Evolutionary conservation across 2,329 filamentous ascomycete genomes (phyloP).

Genomic region (Mariannaea sp.): DNA sequence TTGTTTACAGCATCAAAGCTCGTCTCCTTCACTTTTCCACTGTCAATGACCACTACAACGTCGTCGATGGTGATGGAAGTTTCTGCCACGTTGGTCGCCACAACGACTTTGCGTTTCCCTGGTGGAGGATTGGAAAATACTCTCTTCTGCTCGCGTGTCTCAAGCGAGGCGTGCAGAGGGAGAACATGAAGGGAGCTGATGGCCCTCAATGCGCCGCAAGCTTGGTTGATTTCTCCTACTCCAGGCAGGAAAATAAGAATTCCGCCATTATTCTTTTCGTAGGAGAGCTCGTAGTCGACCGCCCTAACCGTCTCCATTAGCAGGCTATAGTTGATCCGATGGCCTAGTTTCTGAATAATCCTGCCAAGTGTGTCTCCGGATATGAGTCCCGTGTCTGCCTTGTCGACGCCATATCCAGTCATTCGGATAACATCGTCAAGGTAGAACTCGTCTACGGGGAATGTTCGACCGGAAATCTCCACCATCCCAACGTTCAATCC

Average conservation of each 20-base stretch:
- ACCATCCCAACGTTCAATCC: conserved; percentile 74
- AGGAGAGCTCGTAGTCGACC: conserved; percentile 76
- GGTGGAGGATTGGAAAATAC: conserved; percentile 79
- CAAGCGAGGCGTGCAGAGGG: conserved; percentile 88
- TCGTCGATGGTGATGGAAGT: conserved; percentile 99
- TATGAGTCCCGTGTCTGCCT: conserved; percentile 51
- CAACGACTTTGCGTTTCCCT: conserved; percentile 89
- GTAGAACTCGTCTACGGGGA: conserved; percentile 87
- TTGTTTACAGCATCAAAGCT: conserved; percentile 91
- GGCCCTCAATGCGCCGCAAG: conserved; percentile 69
- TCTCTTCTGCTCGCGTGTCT: conserved; percentile 83
- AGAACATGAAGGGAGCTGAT: conserved; percentile 72
- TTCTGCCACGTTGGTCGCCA: conserved; percentile 95
- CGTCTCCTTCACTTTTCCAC: conserved; percentile 93
- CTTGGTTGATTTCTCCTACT: conserved; percentile 86
- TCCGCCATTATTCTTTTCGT: conserved; percentile 70
- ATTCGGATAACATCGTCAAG: conserved; percentile 84
- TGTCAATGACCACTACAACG: conserved; percentile 94
- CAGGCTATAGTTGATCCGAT: conserved; percentile 89
- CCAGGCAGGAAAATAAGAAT: conserved; percentile 97
- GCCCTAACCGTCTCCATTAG: conserved; percentile 78
- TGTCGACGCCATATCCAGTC: conserved; percentile 70
- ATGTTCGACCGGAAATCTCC: conserved; percentile 87
- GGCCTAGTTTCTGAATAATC: conserved; percentile 73
- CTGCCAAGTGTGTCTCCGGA: conserved; percentile 67